Base-by-base conservation (phyloP, 768 basidiomycete species). In the Lentinula edodes region DNA sequence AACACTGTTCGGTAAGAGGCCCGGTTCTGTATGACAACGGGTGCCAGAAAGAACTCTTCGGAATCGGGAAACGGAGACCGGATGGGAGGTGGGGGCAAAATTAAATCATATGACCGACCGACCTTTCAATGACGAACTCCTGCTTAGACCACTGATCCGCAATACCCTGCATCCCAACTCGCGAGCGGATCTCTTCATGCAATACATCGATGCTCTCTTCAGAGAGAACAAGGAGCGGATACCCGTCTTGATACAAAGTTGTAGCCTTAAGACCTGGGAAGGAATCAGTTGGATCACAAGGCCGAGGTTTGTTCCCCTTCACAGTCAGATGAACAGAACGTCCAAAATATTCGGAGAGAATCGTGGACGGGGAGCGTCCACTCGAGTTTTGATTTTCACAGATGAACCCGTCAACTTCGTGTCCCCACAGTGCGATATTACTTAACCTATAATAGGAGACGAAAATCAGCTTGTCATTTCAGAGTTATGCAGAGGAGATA, bases 161-260 rank as follows among this genome's bases (percentile, higher is more conserved):
- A 50, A 83, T 75, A 3, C 80, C 80, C 69, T 78, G 82, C 61
- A 66, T 72, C 52, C 81, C 83, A 42, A 81, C 77, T 69, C 80
- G 75, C 51, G 67, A 67, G 64, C 76, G 75, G 54, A 84, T 71
- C 51, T 80, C 78, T 58, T 75, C 71, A 65, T 85, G 78, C 38
- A 91, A 70, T 39, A 77, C 77, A 34, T 60, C 68, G 65, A 87
- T 76, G 66, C 85, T 87, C 73, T 92, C 86, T 69, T 87, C 82
- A 23, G 86, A 87, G 32, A 88, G 74, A 6, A 92, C 67, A 38
- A 90, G 72, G 53, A 93, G 66, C 0, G 90, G 90, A 68, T 83
- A 92, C 59, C 83, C 85, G 63, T 91, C 90, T 70, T 91, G 87
- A 69, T 81, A 90, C 62, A 80, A 74, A 5, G 82, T 74, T 13